Base-by-base conservation (phyloP, 441 rosid genomes). In the Populus trichocarpa region DNA sequence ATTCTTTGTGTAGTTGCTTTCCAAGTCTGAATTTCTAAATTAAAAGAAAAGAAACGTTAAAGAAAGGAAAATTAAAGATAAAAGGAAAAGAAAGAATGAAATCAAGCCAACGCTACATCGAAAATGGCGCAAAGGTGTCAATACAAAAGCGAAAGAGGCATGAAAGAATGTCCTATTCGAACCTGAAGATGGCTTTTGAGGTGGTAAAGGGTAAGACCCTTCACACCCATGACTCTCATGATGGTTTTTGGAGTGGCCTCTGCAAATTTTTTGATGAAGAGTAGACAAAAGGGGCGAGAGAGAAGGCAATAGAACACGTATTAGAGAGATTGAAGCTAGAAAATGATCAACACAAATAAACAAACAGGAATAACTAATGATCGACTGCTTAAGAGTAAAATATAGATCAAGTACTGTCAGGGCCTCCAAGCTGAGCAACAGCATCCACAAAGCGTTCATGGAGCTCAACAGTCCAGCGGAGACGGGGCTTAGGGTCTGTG, bases 181-280 rank as follows among this genome's bases (percentile, higher is more conserved):
- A 96, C 99, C 98, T 96, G 99, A 84, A 96, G 99, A 85, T 96
- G 99, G 85, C 99, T 96, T 90, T 96, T 96, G 85, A 96, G 97
- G 87, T 96, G 99, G 89, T 96, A 96, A 86, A 96, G 99, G 69
- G 99, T 96, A 83, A 96, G 99, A 59, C 99, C 99, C 96, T 96
- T 96, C 84, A 96, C 99, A 80, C 99, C 99, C 99, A 96, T 96
- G 75, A 92, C 99, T 30, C 32, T 30, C 32, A 30, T 30, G 32
- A 30, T 30, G 32, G 32, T 30, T 30, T 30, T 30, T 30, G 99
- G 99, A 14, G 99, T 96, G 14, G 99, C 99, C 89, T 96, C 99
- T 96, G 83, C 77, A 79, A 78, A 69, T 53, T 53, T 35, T 20
- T 70, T 30, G 28, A 50, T 32, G 14, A 65, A 65, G 30, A 42